phyloP scores from a whole-genome alignment of 192 early-diverging fungal genomes.

The Tieghemiomyces parasiticus region DNA sequence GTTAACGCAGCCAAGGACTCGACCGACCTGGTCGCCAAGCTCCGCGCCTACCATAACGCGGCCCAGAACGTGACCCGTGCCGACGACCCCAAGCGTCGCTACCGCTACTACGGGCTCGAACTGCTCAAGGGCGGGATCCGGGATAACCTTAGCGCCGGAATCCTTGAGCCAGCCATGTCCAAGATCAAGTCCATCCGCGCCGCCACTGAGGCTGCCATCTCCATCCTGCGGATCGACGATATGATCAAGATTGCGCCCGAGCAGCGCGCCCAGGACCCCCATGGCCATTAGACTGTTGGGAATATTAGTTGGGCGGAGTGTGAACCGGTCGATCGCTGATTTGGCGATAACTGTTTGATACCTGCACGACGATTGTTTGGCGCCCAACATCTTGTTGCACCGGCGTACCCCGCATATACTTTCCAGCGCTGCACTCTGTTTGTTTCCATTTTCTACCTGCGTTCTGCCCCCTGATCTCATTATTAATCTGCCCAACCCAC shows the following conservation, averaged over 20 bases:
- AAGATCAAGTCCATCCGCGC: slow-evolving; percentile 96
- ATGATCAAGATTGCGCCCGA: slow-evolving; percentile 56
- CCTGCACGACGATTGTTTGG: no score
- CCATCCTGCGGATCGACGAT: slow-evolving; percentile 92
- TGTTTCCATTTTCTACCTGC: no score
- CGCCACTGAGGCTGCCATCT: slow-evolving; percentile 96
- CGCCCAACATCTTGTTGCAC: no score
- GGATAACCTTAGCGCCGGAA: slow-evolving; percentile 86
- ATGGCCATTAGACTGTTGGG: slow-evolving; percentile 21
- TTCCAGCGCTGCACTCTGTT: no score
- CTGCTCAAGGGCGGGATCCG: slow-evolving; percentile 83
- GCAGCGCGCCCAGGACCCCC: slow-evolving; percentile 26
- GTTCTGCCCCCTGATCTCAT: no score
- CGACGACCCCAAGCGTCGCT: slow-evolving; percentile 51
- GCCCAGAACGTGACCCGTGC: slow-evolving; percentile 53
- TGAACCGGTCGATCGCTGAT: no score
- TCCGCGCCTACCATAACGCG: slow-evolving; percentile 90
- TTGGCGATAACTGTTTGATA: no score
- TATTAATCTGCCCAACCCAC: no score
- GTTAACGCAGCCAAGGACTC: slow-evolving; percentile 99
- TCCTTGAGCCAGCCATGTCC: slow-evolving; percentile 94
- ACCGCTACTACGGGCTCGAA: slow-evolving; percentile 89
- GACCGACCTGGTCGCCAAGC: slow-evolving; percentile 89
- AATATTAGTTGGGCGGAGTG: no score
- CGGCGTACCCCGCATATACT: no score